Evolutionary conservation across 371 early-diverging fungal genomes (phyloP), one percentile per base, ranked within the genome.

Genomic region (Mortierella sp.): DNA sequence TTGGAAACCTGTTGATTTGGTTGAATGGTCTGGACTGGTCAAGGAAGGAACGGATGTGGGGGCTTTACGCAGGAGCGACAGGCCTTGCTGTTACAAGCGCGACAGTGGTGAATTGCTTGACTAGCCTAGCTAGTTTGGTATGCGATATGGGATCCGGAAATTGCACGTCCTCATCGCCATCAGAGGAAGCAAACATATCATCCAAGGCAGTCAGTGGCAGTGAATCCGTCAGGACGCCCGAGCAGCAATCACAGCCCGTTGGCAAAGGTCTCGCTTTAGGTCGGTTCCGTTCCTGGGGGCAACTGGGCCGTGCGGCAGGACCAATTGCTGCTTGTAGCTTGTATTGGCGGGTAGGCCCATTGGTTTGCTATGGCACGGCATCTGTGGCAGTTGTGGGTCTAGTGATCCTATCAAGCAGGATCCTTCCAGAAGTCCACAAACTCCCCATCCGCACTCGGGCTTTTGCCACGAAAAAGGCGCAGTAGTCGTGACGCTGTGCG

Each of bases 101-200:
- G 17, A 97, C 98, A 0, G 98, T 98, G 0, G 96, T 96, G 34
- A 95, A 92, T 63, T 90, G 92, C 48, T 80, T 98, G 60, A 97
- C 95, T 9, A 86, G 92, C 31, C 70, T 97, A 67, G 95, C 84
- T 37, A 87, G 85, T 79, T 57, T 82, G 65, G 85, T 80, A 62
- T 83, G 86, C 59, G 80, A 83, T 49, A 83, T 82, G 45, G 54
- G 68, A 29, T 76, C 65, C 12, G 57, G 57, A n/a, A n/a, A n/a
- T n/a, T n/a, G n/a, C 45, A 46, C 57, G n/a, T 31, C 37, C 9
- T 41, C 60, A 43, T 37, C 19, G 16, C 14, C 48, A 27, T 29
- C 19, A 41, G 41, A 8, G 22, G 14, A 22, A 24, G 39, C 39
- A 50, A 47, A 49, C 24, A 17, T 29, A 53, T 22, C 14, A 34